phyloP scores from a whole-genome alignment of 352 stramenopile genomes.

The Globisporangium takayamanum region DNA sequence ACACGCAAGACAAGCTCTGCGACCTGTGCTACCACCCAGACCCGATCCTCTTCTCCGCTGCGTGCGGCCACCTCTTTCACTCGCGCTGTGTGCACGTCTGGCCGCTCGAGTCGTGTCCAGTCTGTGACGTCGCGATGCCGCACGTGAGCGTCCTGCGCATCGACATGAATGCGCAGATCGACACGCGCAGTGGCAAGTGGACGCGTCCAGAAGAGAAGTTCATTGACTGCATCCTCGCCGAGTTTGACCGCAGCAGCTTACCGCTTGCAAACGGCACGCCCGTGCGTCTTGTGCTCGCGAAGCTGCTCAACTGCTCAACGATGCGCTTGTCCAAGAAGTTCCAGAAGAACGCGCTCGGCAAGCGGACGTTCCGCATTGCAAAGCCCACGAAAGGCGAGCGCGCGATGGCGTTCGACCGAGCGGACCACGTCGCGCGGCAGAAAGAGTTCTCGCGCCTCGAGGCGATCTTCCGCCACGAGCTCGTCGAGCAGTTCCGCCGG shows the following conservation, averaged over 20 bases:
- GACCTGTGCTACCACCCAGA: constrained; percentile 77
- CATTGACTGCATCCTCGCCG: constrained; percentile 73
- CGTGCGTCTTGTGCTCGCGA: constrained; percentile 75
- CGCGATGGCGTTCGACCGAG: constrained; percentile 63
- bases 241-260: constrained; percentile 74
- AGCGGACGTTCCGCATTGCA: constrained; percentile 75
- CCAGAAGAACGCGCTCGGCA: constrained; percentile 83
- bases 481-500: constrained; percentile 73
- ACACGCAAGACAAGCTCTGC: constrained; percentile 38
- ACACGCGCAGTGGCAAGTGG: constrained; percentile 79
- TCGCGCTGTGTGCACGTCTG: constrained; percentile 79
- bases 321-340: constrained; percentile 89
- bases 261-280: constrained; percentile 78
- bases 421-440: constrained; percentile 60
- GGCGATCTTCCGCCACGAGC: constrained; percentile 71
- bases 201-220: constrained; percentile 82
- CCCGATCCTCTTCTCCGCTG: constrained; percentile 59
- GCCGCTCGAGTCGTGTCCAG: constrained; percentile 58
- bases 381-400: constrained; percentile 57
- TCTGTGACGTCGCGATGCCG: constrained; percentile 47
- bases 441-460: constrained; percentile 68
- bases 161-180: constrained; percentile 68
- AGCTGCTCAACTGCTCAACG: constrained; percentile 86
- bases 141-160: constrained; percentile 59
- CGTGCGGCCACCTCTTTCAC: constrained; percentile 83